These are phyloP conservation scores for Sugiyamaella xylanicola DNA, from an alignment of 1,139 yeast species.

Conservation along the genomic window DNA sequence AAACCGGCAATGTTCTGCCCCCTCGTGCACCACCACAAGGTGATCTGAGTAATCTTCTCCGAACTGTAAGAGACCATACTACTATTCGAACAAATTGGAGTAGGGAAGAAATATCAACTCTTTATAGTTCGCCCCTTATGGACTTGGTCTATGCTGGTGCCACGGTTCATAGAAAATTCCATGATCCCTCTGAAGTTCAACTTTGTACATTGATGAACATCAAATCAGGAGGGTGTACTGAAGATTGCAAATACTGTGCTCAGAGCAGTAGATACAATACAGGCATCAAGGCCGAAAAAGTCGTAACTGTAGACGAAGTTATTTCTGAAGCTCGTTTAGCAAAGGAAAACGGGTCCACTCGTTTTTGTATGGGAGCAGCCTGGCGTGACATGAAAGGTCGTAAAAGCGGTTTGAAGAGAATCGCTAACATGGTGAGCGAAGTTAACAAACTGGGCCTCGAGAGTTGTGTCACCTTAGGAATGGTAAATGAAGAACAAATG, in stretches of 20 bases:
- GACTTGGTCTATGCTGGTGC: constrained; percentile 63
- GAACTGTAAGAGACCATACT: constrained; percentile 17
- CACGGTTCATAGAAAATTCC: constrained; percentile 64
- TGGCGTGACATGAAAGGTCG: constrained; percentile 87
- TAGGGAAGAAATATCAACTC: constrained; percentile 56
- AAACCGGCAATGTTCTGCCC: too few relatives aligned
- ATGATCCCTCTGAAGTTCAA: constrained; percentile 71
- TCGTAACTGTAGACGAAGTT: constrained; percentile 63
- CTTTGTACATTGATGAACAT: constrained; percentile 73
- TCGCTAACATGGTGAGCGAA: constrained; percentile 64
- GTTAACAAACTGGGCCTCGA: constrained; percentile 72
- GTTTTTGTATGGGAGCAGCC: constrained; percentile 87
- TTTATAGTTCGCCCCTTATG: constrained; percentile 66
- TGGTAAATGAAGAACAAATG: constrained; percentile 68
- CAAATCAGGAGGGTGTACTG: constrained; percentile 80
- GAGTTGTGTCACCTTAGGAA: constrained; percentile 79
- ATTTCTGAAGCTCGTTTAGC: constrained; percentile 66
- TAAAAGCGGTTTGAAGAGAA: constrained; percentile 63
- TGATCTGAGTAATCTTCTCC: constrained; percentile 8
- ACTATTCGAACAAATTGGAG: constrained; percentile 55
- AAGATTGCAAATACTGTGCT: constrained; percentile 80
- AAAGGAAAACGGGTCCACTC: constrained; percentile 67
- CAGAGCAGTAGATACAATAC: constrained; percentile 71
- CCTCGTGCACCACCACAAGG: too few relatives aligned
- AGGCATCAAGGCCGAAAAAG: constrained; percentile 67